Evolutionary conservation across 805 yeast species (phyloP), one percentile per base, ranked within the genome.

Genomic region (Sugiyamaella qingdaonensis): DNA sequence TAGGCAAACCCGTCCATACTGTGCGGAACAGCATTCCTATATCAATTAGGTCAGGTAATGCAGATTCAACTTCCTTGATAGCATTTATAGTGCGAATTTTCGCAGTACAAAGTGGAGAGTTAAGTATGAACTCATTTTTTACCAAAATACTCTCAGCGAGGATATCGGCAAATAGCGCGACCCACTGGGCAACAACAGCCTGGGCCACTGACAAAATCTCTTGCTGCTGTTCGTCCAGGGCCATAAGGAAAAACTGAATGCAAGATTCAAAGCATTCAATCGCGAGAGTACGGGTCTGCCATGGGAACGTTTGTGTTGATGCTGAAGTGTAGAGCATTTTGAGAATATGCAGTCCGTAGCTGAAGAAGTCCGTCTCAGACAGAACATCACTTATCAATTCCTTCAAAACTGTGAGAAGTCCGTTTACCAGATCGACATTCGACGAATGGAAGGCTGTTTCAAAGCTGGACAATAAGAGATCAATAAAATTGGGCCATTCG

Each of bases 341-440:
- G 44, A 65, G 44, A 2, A 67, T 54, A 10, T 49, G 49, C 16
- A 52, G 50, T 1, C 86, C 87, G 10, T 81, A 85, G 51, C 81
- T 85, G 74, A 90, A 87, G 65, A 91, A 92, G 67, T 88, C 92
- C 34, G 84, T 89, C 54, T 89, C 96, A 1, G 92, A 79, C 31
- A 94, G 81, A 48, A 90, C 75, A 63, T 94, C 97, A 62, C 87
- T 94, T 57, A 90, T 84, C 21, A 94, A 74, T 56, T 92, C 97
- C 59, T 78, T 81, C 48, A 68, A 54, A 36, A 67, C 55, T 5
- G 55, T 52, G 14, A 68, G 55, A 1, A 66, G 69, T 0, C 69
- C 70, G 10, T 55, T 51, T 44, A 88, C 64, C 21, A 43, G 48
- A 21, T 49, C 55, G 7, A 41, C 35, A n/a, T 36, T 5, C 9